phyloP scores from a whole-genome alignment of 129 eudicot genomes.

The Erigeron canadensis region DNA sequence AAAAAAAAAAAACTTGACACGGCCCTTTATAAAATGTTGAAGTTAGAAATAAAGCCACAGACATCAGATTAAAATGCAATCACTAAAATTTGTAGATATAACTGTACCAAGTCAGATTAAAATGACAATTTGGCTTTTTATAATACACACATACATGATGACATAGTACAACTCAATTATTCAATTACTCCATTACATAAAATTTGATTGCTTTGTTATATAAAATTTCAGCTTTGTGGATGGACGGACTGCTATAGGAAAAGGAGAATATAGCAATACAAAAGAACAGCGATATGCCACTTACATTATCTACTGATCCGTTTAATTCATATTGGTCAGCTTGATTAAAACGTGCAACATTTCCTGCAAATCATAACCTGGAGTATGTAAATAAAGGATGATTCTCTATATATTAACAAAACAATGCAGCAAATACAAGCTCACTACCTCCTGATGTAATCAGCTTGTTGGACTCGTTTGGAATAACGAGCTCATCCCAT shows the following conservation, averaged over 20 bases:
- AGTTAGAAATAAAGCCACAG: not conserved
- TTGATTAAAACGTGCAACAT: conserved; percentile 36
- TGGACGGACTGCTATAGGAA: not conserved
- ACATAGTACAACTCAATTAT: too few relatives aligned
- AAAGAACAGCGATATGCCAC: conserved; percentile 25
- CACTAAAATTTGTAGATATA: too few relatives aligned
- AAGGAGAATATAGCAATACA: not conserved
- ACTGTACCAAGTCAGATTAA: too few relatives aligned
- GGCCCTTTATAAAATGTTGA: not conserved
- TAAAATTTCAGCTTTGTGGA: not conserved
- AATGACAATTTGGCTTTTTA: too few relatives aligned
- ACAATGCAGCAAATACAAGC: not conserved
- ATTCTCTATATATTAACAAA: not conserved
- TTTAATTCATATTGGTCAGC: conserved; percentile 33
- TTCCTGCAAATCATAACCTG: conserved; percentile 36
- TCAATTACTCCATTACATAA: too few relatives aligned
- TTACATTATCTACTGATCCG: conserved; percentile 48
- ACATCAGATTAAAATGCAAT: not conserved
- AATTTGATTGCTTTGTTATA: too few relatives aligned
- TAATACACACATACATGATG: too few relatives aligned
- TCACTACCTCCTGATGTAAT: conserved; percentile 51
- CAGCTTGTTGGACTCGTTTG: conserved; percentile 49
- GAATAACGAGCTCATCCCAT: conserved; percentile 88
- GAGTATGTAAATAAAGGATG: conserved; percentile 3
- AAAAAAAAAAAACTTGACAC: not conserved